Evolutionary conservation across 306 rosid species (phyloP).

Genomic region (Citrullus amarus): DNA sequence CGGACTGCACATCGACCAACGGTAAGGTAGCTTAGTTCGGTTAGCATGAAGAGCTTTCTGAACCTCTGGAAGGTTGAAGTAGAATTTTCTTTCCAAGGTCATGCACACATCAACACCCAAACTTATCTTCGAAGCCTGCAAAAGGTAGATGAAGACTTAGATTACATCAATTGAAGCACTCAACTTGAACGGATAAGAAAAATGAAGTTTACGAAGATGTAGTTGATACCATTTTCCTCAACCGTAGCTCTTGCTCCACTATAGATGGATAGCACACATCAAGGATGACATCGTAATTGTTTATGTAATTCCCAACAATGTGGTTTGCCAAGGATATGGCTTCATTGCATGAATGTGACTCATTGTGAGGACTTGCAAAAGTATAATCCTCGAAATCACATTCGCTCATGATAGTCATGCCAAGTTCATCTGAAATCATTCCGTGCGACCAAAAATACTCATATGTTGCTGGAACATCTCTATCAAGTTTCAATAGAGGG

Average conservation of each 20-base stretch:
- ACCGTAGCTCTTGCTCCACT: constrained; percentile 67
- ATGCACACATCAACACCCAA: constrained; percentile 78
- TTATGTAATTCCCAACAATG: constrained; percentile 47
- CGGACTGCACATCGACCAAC: constrained; percentile 76
- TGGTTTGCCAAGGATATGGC: constrained; percentile 37
- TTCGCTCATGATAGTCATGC: constrained; percentile 43
- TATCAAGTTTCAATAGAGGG: constrained; percentile 64
- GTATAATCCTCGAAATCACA: constrained; percentile 63
- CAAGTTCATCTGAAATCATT: constrained; percentile 85
- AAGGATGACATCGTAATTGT: constrained; percentile 67
- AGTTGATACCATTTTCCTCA: constrained; percentile 46
- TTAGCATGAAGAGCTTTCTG: constrained; percentile 91
- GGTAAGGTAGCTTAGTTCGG: constrained; percentile 63
- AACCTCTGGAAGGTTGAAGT: constrained; percentile 80
- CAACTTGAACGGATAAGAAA: not conserved
- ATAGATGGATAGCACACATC: constrained; percentile 85
- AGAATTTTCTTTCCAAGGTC: constrained; percentile 41
- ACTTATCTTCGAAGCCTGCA: constrained; percentile 76
- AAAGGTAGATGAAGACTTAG: not conserved
- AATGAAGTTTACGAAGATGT: not conserved
- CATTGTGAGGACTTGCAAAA: constrained; percentile 36
- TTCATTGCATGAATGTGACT: constrained; percentile 33
- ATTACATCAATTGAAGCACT: not conserved
- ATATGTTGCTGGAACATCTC: constrained; percentile 57
- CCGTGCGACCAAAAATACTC: constrained; percentile 94